Conservation (phyloP, 306 rosid genomes). For the Trifolium dubium region DNA sequence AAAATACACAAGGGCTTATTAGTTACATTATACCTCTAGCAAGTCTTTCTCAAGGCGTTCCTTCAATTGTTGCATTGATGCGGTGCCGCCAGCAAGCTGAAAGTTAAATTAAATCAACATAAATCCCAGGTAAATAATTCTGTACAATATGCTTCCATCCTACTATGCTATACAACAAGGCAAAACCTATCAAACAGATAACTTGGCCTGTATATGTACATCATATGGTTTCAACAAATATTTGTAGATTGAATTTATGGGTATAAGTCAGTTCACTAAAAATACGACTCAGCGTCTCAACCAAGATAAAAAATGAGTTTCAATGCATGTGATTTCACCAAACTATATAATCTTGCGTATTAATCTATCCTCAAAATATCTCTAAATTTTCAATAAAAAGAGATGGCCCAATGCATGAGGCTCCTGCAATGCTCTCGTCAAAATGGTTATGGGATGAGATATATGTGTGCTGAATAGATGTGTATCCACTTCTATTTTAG, state of each 20-base stretch:
- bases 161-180: constrained; percentile 6
- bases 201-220: constrained; percentile 1
- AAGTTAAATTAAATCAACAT: constrained; percentile 38
- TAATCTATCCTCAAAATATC: constrained; percentile 17
- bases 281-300: constrained; percentile 26
- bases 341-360: neutral
- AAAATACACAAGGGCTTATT: neutral
- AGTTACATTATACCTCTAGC: constrained; percentile 68
- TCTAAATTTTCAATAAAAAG: neutral
- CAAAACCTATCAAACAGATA: constrained; percentile 7
- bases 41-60: constrained; percentile 98
- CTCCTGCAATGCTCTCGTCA: constrained; percentile 3
- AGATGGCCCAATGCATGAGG: neutral
- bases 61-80: constrained; percentile 98
- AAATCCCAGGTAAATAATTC: neutral
- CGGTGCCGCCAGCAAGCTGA: constrained; percentile 99
- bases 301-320: neutral
- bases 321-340: neutral
- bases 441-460: constrained; percentile 3
- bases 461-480: neutral
- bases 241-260: constrained; percentile 7
- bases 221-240: constrained; percentile 25
- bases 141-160: constrained; percentile 25
- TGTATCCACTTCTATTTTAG: neutral
- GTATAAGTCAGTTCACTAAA: constrained; percentile 10